phyloP scores from a whole-genome alignment of 495 filamentous ascomycete genomes.

The Penicillium atrosanguineum region DNA sequence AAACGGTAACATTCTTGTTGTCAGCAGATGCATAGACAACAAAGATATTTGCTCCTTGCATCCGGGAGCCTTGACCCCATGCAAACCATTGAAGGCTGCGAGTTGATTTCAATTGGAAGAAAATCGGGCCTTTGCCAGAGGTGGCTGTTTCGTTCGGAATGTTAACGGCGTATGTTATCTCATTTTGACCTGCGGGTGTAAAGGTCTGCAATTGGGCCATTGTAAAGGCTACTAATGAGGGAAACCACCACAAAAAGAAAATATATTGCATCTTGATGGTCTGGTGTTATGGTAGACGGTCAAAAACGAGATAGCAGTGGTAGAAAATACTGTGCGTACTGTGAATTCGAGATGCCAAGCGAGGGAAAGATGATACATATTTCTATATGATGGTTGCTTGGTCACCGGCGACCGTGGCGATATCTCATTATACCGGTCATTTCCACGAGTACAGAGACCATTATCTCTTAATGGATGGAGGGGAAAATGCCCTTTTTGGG shows the following conservation, averaged over 20 bases:
- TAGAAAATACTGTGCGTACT: too few relatives aligned
- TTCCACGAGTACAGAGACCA: too few relatives aligned
- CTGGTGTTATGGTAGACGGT: too few relatives aligned
- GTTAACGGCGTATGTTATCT: conserved; percentile 31
- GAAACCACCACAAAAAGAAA: not conserved
- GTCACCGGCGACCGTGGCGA: too few relatives aligned
- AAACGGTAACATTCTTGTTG: conserved; percentile 59
- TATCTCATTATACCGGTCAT: too few relatives aligned
- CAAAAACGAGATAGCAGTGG: too few relatives aligned
- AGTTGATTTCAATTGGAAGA: conserved; percentile 63
- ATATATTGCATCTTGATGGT: not conserved
- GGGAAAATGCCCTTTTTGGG: too few relatives aligned
- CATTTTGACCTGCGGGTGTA: conserved; percentile 20
- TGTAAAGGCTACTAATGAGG: not conserved
- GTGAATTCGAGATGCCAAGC: too few relatives aligned
- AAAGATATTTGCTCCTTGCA: conserved; percentile 69
- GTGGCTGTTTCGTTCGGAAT: conserved; percentile 26
- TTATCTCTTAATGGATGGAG: too few relatives aligned
- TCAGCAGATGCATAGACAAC: conserved; percentile 58
- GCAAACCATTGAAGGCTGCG: conserved; percentile 60
- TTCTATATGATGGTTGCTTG: too few relatives aligned
- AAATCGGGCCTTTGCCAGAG: conserved; percentile 43
- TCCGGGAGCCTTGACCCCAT: conserved; percentile 59
- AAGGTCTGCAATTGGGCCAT: conserved; percentile 28
- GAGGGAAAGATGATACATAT: too few relatives aligned